These are phyloP conservation scores for Xylaria multiplex DNA, from an alignment of 2,329 filamentous ascomycete genomes.

Conservation along the genomic window DNA sequence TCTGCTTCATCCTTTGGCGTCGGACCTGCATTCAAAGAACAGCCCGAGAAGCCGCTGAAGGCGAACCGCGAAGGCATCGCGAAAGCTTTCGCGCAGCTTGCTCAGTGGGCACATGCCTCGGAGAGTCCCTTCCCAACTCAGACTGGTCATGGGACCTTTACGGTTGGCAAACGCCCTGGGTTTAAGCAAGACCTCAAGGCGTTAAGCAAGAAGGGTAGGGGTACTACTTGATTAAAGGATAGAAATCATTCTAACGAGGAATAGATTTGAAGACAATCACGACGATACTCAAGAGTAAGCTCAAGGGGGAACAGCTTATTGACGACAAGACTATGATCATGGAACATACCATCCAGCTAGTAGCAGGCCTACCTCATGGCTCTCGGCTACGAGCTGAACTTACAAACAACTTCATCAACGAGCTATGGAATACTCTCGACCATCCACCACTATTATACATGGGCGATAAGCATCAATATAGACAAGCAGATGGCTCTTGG, in stretches of 20 bases:
- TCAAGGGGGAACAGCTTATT: constrained; percentile 69
- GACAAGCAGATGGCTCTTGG: constrained; percentile 74
- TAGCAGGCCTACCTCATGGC: constrained; percentile 69
- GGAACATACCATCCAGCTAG: constrained; percentile 77
- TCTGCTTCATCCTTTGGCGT: constrained; percentile 30
- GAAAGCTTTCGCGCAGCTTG: constrained; percentile 49
- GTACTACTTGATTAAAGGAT: constrained; percentile 28
- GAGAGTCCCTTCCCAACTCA: constrained; percentile 71
- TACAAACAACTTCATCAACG: constrained; percentile 73
- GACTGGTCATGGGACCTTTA: constrained; percentile 70
- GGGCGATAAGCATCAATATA: constrained; percentile 71
- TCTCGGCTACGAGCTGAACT: constrained; percentile 71
- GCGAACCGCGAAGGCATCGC: constrained; percentile 50
- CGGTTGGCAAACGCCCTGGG: constrained; percentile 59
- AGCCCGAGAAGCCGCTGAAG: constrained; percentile 39
- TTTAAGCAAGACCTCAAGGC: constrained; percentile 67
- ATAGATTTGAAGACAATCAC: constrained; percentile 71
- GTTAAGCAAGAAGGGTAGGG: constrained; percentile 59
- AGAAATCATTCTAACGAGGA: constrained; percentile 29
- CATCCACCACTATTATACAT: constrained; percentile 76
- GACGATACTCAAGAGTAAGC: constrained; percentile 68
- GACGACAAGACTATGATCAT: constrained; percentile 84
- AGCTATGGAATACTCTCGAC: constrained; percentile 76
- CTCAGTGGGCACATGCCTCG: constrained; percentile 58
- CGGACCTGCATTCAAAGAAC: constrained; percentile 38